phyloP scores from a whole-genome alignment of 1,284 basidiomycete genomes.

The Cerrena zonata region DNA sequence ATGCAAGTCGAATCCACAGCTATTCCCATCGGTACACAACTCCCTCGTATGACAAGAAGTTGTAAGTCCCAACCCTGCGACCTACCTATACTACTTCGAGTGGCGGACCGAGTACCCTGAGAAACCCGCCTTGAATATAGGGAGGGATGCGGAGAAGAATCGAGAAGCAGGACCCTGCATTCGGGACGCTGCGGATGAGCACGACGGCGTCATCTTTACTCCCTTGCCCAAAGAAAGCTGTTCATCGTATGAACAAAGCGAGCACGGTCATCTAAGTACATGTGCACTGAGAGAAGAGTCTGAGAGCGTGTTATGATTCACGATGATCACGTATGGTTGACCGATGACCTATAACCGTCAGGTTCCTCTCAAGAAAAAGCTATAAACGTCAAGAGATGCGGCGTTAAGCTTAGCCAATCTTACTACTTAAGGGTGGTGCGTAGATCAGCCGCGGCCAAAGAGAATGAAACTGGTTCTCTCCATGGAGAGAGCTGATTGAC shows the following conservation, averaged over 20 bases:
- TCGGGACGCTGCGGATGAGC: background rate
- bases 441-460: background rate
- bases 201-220: background rate
- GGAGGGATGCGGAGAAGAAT: background rate
- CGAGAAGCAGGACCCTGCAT: background rate
- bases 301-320: background rate
- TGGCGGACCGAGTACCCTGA: background rate
- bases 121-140: background rate
- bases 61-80: no score
- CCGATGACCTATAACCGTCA: background rate
- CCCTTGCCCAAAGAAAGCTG: background rate
- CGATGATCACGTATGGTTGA: background rate
- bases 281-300: background rate
- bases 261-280: background rate
- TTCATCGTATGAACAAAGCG: background rate
- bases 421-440: background rate
- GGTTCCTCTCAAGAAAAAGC: background rate
- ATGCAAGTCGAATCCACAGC: no score
- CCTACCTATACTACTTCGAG: no score
- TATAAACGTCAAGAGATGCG: background rate
- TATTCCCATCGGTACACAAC: no score
- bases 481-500: background rate
- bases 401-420: background rate
- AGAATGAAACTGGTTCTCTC: background rate
- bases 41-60: no score